These are phyloP conservation scores for Phytopythium delawarense DNA, from an alignment of 352 stramenopile genomes.

Conservation along the genomic window DNA sequence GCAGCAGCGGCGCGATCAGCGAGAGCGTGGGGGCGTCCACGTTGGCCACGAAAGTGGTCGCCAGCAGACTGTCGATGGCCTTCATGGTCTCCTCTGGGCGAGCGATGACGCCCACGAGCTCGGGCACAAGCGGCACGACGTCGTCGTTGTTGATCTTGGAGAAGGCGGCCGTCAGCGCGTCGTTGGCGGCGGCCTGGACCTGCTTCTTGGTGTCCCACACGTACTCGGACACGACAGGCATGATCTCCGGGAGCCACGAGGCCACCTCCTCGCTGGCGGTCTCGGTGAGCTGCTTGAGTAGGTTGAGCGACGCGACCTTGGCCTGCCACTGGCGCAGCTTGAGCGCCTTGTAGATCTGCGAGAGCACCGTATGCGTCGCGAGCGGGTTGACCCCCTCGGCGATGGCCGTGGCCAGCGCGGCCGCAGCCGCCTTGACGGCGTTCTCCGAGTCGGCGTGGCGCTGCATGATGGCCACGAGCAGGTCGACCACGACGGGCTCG, in stretches of 20 bases:
- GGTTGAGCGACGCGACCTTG: constrained; percentile 81
- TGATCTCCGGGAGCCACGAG: constrained; percentile 85
- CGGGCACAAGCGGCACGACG: constrained; percentile 84
- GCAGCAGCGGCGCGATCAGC: constrained; percentile 89
- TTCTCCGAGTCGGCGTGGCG: constrained; percentile 63
- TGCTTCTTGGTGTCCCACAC: constrained; percentile 95
- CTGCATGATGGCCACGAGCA: constrained; percentile 48
- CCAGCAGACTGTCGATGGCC: constrained; percentile 87
- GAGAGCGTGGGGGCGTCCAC: constrained; percentile 89
- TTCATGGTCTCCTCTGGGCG: constrained; percentile 90
- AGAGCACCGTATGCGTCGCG: constrained; percentile 50
- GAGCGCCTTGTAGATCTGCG: constrained; percentile 53
- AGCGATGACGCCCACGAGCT: constrained; percentile 89
- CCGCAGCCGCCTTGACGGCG: constrained; percentile 39
- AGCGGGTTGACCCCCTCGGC: constrained; percentile 48
- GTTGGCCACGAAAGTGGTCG: constrained; percentile 90
- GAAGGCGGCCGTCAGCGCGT: constrained; percentile 78
- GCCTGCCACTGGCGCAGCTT: constrained; percentile 80
- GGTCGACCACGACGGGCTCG: constrained; percentile 53
- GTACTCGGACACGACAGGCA: constrained; percentile 84
- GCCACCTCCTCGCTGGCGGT: constrained; percentile 66
- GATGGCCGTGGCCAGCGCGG: constrained; percentile 26
- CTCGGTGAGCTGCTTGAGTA: constrained; percentile 71
- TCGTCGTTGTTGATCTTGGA: constrained; percentile 91
- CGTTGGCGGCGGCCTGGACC: constrained; percentile 78